These are phyloP conservation scores for Lepiota venenata DNA, from an alignment of 768 basidiomycete genomes.

Conservation along the genomic window DNA sequence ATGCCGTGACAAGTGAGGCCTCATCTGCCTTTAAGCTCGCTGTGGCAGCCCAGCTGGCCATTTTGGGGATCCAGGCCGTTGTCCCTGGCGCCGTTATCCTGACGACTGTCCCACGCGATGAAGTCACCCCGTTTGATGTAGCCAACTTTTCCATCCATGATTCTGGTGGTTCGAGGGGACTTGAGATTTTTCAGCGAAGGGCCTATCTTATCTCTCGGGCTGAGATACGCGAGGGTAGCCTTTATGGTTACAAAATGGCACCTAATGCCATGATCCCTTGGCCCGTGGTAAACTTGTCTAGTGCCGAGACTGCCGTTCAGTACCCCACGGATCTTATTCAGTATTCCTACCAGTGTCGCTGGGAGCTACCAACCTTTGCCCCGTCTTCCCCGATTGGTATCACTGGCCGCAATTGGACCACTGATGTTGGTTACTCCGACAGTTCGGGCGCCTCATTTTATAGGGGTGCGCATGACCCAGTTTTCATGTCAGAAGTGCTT, in stretches of 20 bases:
- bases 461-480: background rate
- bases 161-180: too few species aligned
- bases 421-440: background rate
- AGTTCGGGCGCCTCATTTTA: background rate
- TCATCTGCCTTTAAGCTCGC: background rate
- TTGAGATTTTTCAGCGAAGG: background rate
- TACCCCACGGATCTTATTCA: background rate
- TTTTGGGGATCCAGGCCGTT: background rate
- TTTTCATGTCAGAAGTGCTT: too few species aligned
- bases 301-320: background rate
- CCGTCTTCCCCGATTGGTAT: background rate
- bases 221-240: background rate
- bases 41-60: background rate
- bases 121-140: background rate
- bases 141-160: background rate
- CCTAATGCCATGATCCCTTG: background rate
- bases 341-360: background rate
- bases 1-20: background rate
- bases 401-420: background rate
- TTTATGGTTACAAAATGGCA: background rate
- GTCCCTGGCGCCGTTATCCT: background rate
- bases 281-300: background rate
- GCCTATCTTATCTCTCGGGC: background rate
- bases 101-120: too few species aligned
- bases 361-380: background rate